Base-by-base conservation (phyloP, 176 grass and related monocot species). In the Aegilops tauschii region DNA sequence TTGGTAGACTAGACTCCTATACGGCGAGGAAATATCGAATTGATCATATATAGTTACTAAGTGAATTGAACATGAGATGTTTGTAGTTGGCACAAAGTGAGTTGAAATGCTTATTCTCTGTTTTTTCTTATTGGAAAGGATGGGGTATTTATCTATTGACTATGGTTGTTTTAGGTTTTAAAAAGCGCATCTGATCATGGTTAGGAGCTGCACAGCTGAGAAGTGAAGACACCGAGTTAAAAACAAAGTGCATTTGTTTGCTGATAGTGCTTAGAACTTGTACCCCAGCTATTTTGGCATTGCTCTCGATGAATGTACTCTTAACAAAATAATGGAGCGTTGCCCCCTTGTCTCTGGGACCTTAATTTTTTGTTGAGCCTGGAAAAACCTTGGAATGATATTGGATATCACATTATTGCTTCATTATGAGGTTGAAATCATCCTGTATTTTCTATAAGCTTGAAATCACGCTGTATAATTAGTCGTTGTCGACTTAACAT, bases 131-230 rank as follows among this genome's bases (percentile, higher is more conserved):
- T 68, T 21, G 74, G 28, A 75, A 88, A 82, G 7, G 44, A 65
- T 73, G 59, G 71, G 32, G 34, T 79, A 87, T 84, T 69, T 84
- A 84, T 87, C 40, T 83, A 7, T 87, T 91, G 77, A 80, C 63
- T 76, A 3, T 87, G 86, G 69, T 70, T 88, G 18, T 91, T 83
- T 40, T 91, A 91, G 85, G 89, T 91, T 91, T 91, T 32, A 88
- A 83, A 85, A 91, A 91, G 85, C 85, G 89, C 89, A 91, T 91
- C 89, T 91, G 89, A 88, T 65, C 81, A 84, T 67, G 56, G 85
- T 68, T 91, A 91, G 76, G 85, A 84, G 77, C 35, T 84, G 76
- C 16, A 4, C 89, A 62, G 77, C 81, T 76, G 89, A 84, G 81
- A 91, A 81, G 85, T 12, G 71, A 90, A 85, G 79, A 54, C 79